Percentiles rank a stretch among this genome's conserved stretches.
Evolutionary conservation across 352 stramenopile genomes (phyloP).

Genomic region (Phytopythium delawarense): DNA sequence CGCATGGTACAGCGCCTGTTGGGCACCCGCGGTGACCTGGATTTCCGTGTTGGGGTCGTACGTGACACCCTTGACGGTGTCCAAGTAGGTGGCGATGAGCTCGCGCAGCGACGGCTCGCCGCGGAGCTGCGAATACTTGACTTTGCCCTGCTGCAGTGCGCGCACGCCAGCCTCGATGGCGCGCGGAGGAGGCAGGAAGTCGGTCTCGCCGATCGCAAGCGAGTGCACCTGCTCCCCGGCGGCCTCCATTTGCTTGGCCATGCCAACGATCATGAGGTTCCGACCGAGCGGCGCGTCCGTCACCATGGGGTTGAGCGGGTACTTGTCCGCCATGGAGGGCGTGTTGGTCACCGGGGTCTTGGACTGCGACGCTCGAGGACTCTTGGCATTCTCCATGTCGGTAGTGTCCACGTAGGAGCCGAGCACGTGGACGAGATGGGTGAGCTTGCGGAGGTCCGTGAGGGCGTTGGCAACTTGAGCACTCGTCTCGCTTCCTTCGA

Average conservation of each 20-base stretch:
- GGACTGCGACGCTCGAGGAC: too few species aligned
- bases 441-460: slow-evolving; percentile 68
- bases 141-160: slow-evolving; percentile 75
- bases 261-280: slow-evolving; percentile 90
- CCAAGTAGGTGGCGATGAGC: slow-evolving; percentile 88
- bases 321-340: slow-evolving; percentile 45
- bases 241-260: slow-evolving; percentile 95
- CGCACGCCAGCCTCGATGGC: slow-evolving; percentile 87
- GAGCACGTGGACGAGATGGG: slow-evolving; percentile 79
- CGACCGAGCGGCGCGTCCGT: slow-evolving; percentile 81
- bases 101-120: slow-evolving; percentile 85
- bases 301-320: slow-evolving; percentile 75
- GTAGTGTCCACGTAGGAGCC: slow-evolving; percentile 49
- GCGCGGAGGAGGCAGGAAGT: slow-evolving; percentile 88
- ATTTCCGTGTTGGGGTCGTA: slow-evolving; percentile 91
- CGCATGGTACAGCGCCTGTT: slow-evolving; percentile 92
- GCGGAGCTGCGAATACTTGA: slow-evolving; percentile 93
- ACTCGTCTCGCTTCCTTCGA: slow-evolving; percentile 19
- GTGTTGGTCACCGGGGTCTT: too few species aligned
- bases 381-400: not conserved
- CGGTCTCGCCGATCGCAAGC: slow-evolving; percentile 94
- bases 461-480: slow-evolving; percentile 63
- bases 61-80: slow-evolving; percentile 77
- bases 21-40: slow-evolving; percentile 93
- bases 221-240: slow-evolving; percentile 88